Percentiles rank a stretch among this genome's conserved stretches.
These are phyloP conservation scores for Suhomyces emberorum DNA, from an alignment of 805 yeast species.

Conservation along the genomic window DNA sequence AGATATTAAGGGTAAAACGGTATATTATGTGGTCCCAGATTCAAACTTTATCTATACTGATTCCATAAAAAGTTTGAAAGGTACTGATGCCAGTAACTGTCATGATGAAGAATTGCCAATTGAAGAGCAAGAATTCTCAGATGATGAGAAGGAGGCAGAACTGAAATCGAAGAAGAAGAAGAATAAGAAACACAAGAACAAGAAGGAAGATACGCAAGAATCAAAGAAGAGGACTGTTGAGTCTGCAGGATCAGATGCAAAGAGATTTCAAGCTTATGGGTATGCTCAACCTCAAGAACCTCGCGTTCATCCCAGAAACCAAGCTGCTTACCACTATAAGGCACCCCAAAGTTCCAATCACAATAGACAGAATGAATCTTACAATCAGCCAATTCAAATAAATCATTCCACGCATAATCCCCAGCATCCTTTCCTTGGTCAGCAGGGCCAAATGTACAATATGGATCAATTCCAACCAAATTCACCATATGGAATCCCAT, in stretches of 20 bases:
- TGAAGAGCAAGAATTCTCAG: slow-evolving; percentile 92
- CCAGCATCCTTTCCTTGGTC: background rate
- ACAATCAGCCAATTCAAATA: background rate
- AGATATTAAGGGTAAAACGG: slow-evolving; percentile 51
- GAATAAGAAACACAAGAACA: slow-evolving; percentile 46
- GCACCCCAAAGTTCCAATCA: too few relatives aligned
- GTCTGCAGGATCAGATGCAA: slow-evolving; percentile 2
- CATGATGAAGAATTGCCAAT: slow-evolving; percentile 92
- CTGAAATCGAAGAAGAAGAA: slow-evolving; percentile 63
- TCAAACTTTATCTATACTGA: slow-evolving; percentile 80
- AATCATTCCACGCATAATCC: background rate
- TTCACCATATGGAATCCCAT: slow-evolving; percentile 24
- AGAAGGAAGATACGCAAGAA: slow-evolving; percentile 20
- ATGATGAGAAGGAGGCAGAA: slow-evolving; percentile 83
- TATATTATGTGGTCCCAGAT: slow-evolving; percentile 74
- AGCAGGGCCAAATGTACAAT: background rate
- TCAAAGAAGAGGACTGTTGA: slow-evolving; percentile 5
- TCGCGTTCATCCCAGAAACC: slow-evolving; percentile 1
- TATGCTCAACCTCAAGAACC: slow-evolving; percentile 14
- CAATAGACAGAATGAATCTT: background rate
- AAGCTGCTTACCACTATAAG: too few relatives aligned
- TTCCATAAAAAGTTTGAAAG: slow-evolving; percentile 64
- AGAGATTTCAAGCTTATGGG: slow-evolving; percentile 21
- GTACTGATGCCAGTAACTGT: slow-evolving; percentile 92
- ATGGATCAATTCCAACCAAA: background rate